These are phyloP conservation scores for Neurospora sp. DNA, from an alignment of 495 filamentous ascomycete genomes.

Conservation along the genomic window DNA sequence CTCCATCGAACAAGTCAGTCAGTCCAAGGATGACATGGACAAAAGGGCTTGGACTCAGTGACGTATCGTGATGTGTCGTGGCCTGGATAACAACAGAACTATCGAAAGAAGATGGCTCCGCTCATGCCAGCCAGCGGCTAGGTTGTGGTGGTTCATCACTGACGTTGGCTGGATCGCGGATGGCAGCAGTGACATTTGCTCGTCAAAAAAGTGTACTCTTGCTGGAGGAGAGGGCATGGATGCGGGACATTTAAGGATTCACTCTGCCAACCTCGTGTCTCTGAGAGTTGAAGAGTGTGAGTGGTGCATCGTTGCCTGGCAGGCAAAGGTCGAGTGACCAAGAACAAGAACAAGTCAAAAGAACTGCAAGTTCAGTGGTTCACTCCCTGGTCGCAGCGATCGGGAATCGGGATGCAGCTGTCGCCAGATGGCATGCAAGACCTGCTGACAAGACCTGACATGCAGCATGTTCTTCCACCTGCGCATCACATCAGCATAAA, in stretches of 20 bases:
- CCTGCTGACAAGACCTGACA: background rate
- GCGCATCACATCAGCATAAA: background rate
- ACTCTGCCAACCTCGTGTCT: background rate
- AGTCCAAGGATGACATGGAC: background rate
- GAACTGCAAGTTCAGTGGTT: background rate
- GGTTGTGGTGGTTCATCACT: background rate
- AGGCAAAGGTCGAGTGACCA: background rate
- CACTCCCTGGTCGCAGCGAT: background rate
- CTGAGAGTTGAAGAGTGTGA: background rate
- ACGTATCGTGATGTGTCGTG: background rate
- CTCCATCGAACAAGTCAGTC: background rate
- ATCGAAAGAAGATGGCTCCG: background rate
- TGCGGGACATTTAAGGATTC: background rate
- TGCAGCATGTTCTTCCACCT: background rate
- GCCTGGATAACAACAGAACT: background rate
- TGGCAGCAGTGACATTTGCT: background rate
- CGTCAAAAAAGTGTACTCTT: background rate
- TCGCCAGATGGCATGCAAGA: background rate
- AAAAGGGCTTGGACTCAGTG: background rate
- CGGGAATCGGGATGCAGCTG: background rate
- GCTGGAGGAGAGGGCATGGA: background rate
- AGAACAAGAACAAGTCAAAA: background rate
- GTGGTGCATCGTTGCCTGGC: background rate
- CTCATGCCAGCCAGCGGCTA: background rate
- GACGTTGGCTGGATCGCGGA: background rate